These are phyloP conservation scores for Diutina sp. DNA, from an alignment of 1,139 yeast species.

Conservation along the genomic window DNA sequence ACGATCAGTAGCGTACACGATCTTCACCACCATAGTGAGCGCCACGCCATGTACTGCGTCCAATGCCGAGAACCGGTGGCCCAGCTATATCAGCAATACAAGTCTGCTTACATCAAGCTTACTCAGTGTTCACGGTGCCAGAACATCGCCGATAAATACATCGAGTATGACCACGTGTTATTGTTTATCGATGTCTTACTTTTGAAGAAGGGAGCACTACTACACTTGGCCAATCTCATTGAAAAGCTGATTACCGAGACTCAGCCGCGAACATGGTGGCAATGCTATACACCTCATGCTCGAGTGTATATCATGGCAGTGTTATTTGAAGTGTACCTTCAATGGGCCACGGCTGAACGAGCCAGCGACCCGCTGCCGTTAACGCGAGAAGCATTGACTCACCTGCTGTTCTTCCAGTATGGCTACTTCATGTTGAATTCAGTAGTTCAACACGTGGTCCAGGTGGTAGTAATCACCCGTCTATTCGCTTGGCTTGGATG, in stretches of 20 bases:
- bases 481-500: constrained; percentile 21
- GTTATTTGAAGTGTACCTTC: constrained; percentile 80
- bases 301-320: constrained; percentile 53
- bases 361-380: constrained; percentile 17
- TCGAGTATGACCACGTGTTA: constrained; percentile 79
- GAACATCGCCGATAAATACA: constrained; percentile 75
- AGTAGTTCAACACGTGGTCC: constrained; percentile 39
- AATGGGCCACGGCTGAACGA: constrained; percentile 86
- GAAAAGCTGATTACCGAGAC: constrained; percentile 14
- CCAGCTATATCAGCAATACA: constrained; percentile 57
- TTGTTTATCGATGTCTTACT: constrained; percentile 73
- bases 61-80: constrained; percentile 39
- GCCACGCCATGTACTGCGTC: constrained; percentile 63
- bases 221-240: constrained; percentile 74
- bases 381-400: constrained; percentile 23
- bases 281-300: constrained; percentile 14
- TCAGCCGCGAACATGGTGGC: constrained; percentile 2
- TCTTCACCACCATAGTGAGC: not conserved
- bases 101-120: constrained; percentile 67
- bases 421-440: constrained; percentile 51
- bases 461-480: constrained; percentile 38
- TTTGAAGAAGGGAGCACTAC: constrained; percentile 78
- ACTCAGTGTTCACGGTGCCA: constrained; percentile 69
- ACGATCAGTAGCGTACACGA: not conserved
- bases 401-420: constrained; percentile 49